phyloP scores from a whole-genome alignment of 202 grass and related monocot species.

The Setaria italica region DNA sequence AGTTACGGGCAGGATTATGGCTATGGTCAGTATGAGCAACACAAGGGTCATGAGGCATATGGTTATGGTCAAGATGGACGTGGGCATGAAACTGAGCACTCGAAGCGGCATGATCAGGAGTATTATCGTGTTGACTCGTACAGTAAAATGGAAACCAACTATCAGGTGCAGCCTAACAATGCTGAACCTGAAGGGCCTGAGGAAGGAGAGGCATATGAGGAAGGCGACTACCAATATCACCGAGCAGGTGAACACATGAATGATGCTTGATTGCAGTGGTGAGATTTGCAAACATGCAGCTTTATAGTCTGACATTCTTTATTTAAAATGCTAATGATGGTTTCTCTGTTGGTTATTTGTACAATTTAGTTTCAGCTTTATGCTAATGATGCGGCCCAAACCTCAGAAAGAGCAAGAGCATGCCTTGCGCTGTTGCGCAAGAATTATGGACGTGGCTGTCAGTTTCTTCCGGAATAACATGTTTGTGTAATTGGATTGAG shows the following conservation, averaged over 20 bases:
- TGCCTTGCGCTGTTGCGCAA: not conserved
- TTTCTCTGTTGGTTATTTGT: not conserved
- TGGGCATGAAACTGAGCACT: conserved; percentile 51
- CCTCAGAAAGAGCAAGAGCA: not conserved
- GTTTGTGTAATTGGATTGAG: conserved; percentile 15
- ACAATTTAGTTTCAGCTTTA: conserved; percentile 15
- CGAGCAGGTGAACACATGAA: conserved; percentile 47
- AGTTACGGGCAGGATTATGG: conserved; percentile 57
- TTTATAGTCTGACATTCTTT: not conserved
- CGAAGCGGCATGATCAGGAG: conserved; percentile 55
- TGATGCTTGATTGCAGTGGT: conserved; percentile 29
- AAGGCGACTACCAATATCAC: conserved; percentile 73
- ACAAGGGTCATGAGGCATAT: conserved; percentile 55
- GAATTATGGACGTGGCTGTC: not conserved
- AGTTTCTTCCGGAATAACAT: conserved; percentile 20
- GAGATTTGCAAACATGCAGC: conserved; percentile 1
- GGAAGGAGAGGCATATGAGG: conserved; percentile 85
- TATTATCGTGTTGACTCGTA: conserved; percentile 45
- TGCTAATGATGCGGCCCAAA: not conserved
- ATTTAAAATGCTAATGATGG: not conserved
- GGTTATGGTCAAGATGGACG: conserved; percentile 53
- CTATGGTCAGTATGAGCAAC: conserved; percentile 61
- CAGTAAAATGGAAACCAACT: conserved; percentile 32
- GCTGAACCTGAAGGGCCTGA: conserved; percentile 71
- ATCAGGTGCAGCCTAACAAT: conserved; percentile 58